Conservation (phyloP, 805 yeast species). For the Komagataella pastoris region DNA sequence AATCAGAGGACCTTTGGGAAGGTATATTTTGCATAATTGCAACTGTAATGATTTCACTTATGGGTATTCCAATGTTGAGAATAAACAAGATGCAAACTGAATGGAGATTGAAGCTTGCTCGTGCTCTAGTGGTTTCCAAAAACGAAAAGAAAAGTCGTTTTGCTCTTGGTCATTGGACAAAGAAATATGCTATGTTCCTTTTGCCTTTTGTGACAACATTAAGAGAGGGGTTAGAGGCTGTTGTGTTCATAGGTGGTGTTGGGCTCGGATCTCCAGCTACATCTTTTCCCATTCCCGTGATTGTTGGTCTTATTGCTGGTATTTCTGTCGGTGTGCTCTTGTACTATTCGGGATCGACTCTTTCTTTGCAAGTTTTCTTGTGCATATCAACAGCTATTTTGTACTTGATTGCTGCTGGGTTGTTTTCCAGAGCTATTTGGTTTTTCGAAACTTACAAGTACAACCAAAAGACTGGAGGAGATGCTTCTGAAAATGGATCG, state of each 20-base stretch:
- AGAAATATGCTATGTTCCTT: constrained; percentile 64
- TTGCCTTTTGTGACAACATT: constrained; percentile 78
- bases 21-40: constrained; percentile 91
- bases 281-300: constrained; percentile 88
- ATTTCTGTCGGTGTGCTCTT: constrained; percentile 50
- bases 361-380: constrained; percentile 81
- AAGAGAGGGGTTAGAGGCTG: constrained; percentile 87
- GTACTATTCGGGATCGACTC: constrained; percentile 70
- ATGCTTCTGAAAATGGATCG: constrained; percentile 82
- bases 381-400: constrained; percentile 79
- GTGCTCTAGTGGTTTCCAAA: constrained; percentile 56
- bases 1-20: constrained; percentile 93
- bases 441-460: constrained; percentile 61
- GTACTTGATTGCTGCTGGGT: constrained; percentile 83
- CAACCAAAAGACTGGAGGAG: constrained; percentile 72
- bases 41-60: constrained; percentile 71
- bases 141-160: constrained; percentile 33
- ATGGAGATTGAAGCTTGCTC: constrained; percentile 93
- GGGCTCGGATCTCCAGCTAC: constrained; percentile 59
- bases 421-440: constrained; percentile 92
- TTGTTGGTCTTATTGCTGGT: constrained; percentile 79
- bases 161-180: constrained; percentile 38
- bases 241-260: constrained; percentile 83
- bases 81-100: constrained; percentile 92
- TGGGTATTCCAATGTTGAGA: constrained; percentile 96